Percentiles rank a stretch among this genome's conserved stretches.
phyloP scores from a whole-genome alignment of 2,329 filamentous ascomycete genomes.

The Xylariaceae sp. region DNA sequence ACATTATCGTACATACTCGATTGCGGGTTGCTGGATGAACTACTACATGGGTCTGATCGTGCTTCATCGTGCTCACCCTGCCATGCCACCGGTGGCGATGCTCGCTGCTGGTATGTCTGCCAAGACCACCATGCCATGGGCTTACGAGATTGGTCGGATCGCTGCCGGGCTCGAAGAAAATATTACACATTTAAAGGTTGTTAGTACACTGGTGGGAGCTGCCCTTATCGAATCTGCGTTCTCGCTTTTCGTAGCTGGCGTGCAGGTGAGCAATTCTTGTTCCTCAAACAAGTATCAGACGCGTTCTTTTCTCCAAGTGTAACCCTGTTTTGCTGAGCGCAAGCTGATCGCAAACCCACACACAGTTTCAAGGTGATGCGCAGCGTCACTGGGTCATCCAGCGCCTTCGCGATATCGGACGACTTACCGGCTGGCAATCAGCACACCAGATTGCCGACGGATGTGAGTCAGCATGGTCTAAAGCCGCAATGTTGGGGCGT shows the following conservation, averaged over 20 bases:
- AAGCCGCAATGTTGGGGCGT: constrained; percentile 65
- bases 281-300: neutral
- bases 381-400: constrained; percentile 77
- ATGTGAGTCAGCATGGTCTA: constrained; percentile 81
- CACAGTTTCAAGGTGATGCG: constrained; percentile 61
- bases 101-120: constrained; percentile 78
- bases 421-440: constrained; percentile 83
- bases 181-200: constrained; percentile 47
- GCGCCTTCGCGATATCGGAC: constrained; percentile 69
- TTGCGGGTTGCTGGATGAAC: constrained; percentile 82
- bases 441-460: constrained; percentile 76
- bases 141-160: constrained; percentile 75
- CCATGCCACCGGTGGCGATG: constrained; percentile 88
- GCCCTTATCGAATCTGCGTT: constrained; percentile 80
- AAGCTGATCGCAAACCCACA: neutral
- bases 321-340: constrained; percentile 3
- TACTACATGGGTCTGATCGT: constrained; percentile 83
- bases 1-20: constrained; percentile 81
- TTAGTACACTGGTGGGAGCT: constrained; percentile 75
- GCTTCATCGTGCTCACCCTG: constrained; percentile 76
- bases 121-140: constrained; percentile 64
- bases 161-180: constrained; percentile 65
- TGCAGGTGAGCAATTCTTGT: constrained; percentile 52
- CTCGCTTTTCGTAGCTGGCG: constrained; percentile 79
- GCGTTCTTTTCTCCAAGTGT: neutral